These are phyloP conservation scores for Raddia guianensis DNA, from an alignment of 176 grass and related monocot species.

Conservation along the genomic window DNA sequence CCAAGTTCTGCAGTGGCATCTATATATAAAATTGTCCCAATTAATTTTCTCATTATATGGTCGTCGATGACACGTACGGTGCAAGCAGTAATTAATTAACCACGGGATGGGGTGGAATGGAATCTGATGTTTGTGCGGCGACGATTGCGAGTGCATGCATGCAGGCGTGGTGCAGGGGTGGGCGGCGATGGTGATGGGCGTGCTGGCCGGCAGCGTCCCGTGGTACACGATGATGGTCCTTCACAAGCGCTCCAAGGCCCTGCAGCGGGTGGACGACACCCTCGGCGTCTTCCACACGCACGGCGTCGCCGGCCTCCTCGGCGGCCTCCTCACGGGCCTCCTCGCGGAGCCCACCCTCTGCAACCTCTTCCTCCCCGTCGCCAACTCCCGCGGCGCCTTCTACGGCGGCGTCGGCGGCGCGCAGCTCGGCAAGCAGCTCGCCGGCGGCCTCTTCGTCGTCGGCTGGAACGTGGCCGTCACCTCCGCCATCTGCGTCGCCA, in stretches of 20 bases:
- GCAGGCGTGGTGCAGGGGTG: conserved; percentile 71
- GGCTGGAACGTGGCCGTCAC: conserved; percentile 62
- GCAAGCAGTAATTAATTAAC: no score
- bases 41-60: no score
- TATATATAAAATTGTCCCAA: no score
- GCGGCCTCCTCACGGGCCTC: conserved; percentile 55
- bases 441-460: conserved; percentile 58
- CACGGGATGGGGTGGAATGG: no score
- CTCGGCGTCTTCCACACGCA: conserved; percentile 83
- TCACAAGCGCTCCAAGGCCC: conserved; percentile 55
- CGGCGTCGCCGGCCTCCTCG: conserved; percentile 59
- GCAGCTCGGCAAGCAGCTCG: conserved; percentile 64
- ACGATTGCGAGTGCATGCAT: not conserved
- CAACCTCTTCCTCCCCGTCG: conserved; percentile 60
- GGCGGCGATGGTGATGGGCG: conserved; percentile 75
- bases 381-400: conserved; percentile 55
- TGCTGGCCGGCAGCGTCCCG: conserved; percentile 62
- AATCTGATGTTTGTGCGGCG: not conserved
- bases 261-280: conserved; percentile 65
- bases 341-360: conserved; percentile 58
- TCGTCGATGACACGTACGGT: no score
- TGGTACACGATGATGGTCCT: conserved; percentile 91
- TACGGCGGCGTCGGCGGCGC: conserved; percentile 54
- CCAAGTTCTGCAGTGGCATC: no score
- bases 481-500: conserved; percentile 59